Base-by-base conservation (phyloP, 2,329 filamentous ascomycete genomes). In the Fusarium aywerte region DNA sequence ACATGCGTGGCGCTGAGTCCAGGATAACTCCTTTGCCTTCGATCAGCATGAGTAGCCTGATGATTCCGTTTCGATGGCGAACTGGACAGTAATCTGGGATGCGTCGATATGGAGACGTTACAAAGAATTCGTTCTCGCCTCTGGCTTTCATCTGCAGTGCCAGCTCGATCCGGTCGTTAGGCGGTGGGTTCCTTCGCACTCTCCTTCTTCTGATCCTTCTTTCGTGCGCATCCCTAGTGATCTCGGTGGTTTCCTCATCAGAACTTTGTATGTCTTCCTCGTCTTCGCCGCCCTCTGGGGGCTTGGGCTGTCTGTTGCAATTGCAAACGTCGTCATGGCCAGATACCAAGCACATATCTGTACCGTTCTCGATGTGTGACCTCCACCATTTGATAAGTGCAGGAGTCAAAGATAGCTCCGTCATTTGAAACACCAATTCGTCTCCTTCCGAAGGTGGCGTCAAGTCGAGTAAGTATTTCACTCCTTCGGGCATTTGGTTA, bases 1-100 rank as follows among this genome's bases (percentile, higher is more conserved):
- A 92, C 35, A 90, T 77, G 15, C 90, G 87, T 12, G 84, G 81
- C 1, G 90, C 89, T 0, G 89, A 91, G 75, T 92, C 85, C 15
- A 92, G 75, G 2, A 81, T 78, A 1, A 88, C 80, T 29, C 82
- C 78, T 4, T 83, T 79, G 4, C 84, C 84, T 64, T 87, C 81
- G 38, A 92, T 83, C 12, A 84, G 80, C 68, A 86, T 81, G 5
- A 92, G 78, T 1, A 92, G 78, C 2, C 88, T 83, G 43, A 91
- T 81, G 32, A 96, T 87, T 20, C 84, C 85, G 27, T 84, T 85
- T 13, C 86, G 80, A 72, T 92, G 90, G 4, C 90, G 85, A 9
- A 87, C 77, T 2, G 84, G 83, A 44, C 88, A 90, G 73, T 92
- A 92, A 65, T 90, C 89, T 1, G 78, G 76, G 15, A 86, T 80